Conservation (phyloP, 768 basidiomycete species). For the Rubroboletus pulcherrimus region DNA sequence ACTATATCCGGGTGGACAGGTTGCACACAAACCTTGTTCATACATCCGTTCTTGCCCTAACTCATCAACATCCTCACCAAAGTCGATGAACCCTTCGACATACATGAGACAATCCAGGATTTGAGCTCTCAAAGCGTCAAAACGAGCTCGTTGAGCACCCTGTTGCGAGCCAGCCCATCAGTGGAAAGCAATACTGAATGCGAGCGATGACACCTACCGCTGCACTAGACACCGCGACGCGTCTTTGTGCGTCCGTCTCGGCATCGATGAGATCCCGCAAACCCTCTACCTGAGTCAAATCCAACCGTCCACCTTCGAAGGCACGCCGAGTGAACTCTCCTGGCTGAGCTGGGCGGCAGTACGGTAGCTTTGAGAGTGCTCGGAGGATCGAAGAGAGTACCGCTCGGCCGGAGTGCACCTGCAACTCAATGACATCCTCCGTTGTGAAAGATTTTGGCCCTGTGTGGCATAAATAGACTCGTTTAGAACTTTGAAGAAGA, state of each 20-base stretch:
- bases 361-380: slow-evolving; percentile 58
- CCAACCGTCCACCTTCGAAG: slow-evolving; percentile 74
- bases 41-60: slow-evolving; percentile 75
- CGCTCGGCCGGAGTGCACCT: slow-evolving; percentile 84
- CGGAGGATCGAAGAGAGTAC: slow-evolving; percentile 67
- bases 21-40: slow-evolving; percentile 51
- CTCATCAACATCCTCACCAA: slow-evolving; percentile 82
- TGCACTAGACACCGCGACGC: slow-evolving; percentile 64
- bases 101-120: slow-evolving; percentile 73
- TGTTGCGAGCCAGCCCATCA: slow-evolving; percentile 28
- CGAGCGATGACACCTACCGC: slow-evolving; percentile 45
- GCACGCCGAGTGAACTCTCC: slow-evolving; percentile 90
- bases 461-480: slow-evolving; percentile 26
- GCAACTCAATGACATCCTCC: slow-evolving; percentile 78
- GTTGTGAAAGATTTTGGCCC: slow-evolving; percentile 81
- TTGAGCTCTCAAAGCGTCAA: slow-evolving; percentile 59
- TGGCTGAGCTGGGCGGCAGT: slow-evolving; percentile 72
- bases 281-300: slow-evolving; percentile 87
- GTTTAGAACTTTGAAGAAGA: background rate
- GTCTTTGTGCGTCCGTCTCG: slow-evolving; percentile 80
- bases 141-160: slow-evolving; percentile 60
- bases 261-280: slow-evolving; percentile 84
- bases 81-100: slow-evolving; percentile 89
- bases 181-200: background rate
- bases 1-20: background rate